Base-by-base conservation (phyloP, 805 yeast genomes). In the Candida tibetensis region DNA sequence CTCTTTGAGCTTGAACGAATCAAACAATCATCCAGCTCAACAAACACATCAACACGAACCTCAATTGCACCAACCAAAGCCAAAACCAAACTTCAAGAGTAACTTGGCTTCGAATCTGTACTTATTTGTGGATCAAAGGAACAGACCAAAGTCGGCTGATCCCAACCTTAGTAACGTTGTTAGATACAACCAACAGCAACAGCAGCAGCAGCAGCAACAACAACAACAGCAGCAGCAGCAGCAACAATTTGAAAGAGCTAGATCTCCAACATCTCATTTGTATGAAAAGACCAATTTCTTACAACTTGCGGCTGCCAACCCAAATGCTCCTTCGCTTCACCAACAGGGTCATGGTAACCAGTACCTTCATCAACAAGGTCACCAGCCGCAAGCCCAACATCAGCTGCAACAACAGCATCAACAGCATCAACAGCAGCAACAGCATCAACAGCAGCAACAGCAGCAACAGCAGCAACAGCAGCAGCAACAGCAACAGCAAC, bases 121-220 rank as follows among this genome's bases (percentile, higher is more conserved):
- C 37, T 37, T 52, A 29, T 51, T 59, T 30, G 48, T 46, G 22
- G 52, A 55, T 28, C 45, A 37, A 17, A 42, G 41, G 31, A 42
- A 33, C 31, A 59, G 78, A 45, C 77, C 78, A 8, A 62, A 64
- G 45, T 69, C 75, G 21, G 77, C 76, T 2, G 77, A 72, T 19
- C 73, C 75, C 22, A 36, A 37, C 42, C 37, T 39, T 45, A 42
- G 34, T 42, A 41, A 37, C 17, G 29, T 22, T 30, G 17, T 19
- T 54, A 54, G 21, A 45, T 58, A 68, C 43, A 38, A 37, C 7
- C 44, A 40, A 17, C 32, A 31, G 27, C 30, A 17, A n/a, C 42
- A 29, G 22, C 41, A 35, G 18, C 39, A 27, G 13, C 39, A 34
- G n/a, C 25, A 30, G 6, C 41, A 41, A 18, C 37, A 29, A 14